phyloP scores from a whole-genome alignment of 176 grass and related monocot species.

The Phoenix dactylifera region DNA sequence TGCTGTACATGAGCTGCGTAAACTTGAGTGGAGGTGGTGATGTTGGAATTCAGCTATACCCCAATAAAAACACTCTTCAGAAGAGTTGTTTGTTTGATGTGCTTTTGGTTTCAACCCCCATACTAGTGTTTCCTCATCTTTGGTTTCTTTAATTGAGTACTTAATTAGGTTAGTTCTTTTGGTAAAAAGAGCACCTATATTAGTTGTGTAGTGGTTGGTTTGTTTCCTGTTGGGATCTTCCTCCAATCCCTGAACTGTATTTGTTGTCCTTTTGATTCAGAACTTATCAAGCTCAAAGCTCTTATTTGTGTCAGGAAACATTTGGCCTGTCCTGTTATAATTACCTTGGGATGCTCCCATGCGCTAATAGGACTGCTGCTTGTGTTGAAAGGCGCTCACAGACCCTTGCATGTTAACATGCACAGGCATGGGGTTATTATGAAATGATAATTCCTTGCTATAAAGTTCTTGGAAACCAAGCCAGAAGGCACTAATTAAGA shows the following conservation, averaged over 20 bases:
- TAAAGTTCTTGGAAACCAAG: conserved; percentile 18
- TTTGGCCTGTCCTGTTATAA: not conserved
- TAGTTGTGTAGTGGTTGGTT: too few relatives aligned
- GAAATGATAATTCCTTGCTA: conserved; percentile 19
- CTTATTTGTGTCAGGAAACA: not conserved
- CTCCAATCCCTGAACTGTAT: conserved; percentile 3
- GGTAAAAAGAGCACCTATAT: too few relatives aligned
- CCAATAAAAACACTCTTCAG: not conserved
- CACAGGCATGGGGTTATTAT: conserved; percentile 1
- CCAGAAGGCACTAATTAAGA: conserved; percentile 6
- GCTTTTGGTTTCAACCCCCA: too few relatives aligned
- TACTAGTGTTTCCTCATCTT: too few relatives aligned
- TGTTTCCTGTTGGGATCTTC: conserved; percentile 5
- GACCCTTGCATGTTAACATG: too few relatives aligned
- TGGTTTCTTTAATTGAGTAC: too few relatives aligned
- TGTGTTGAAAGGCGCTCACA: not conserved
- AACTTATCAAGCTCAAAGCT: not conserved
- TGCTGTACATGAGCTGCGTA: conserved; percentile 4
- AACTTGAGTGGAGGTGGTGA: conserved; percentile 2
- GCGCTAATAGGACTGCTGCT: too few relatives aligned
- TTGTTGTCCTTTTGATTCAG: not conserved
- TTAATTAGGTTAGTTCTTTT: too few relatives aligned
- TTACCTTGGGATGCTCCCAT: not conserved
- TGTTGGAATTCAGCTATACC: conserved; percentile 17
- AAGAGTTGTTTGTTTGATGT: too few relatives aligned